Base-by-base conservation (phyloP, 2,329 filamentous ascomycete species). In the Thelonectria blattea region DNA sequence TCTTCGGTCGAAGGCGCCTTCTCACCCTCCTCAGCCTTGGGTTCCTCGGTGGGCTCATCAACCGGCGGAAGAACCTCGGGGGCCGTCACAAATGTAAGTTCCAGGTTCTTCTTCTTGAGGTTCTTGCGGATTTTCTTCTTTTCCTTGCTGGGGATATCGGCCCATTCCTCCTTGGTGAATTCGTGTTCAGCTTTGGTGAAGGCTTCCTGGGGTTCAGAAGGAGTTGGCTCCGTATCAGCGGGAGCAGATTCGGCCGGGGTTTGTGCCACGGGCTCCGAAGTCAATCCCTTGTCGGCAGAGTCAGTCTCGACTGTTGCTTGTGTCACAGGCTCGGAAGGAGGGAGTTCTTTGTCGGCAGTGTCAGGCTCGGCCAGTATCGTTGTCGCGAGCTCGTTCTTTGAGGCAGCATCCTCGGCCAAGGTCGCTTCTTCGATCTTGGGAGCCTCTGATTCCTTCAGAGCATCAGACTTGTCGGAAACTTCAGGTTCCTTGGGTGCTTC, bases 51-150 rank as follows among this genome's bases (percentile, higher is more conserved):
- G 2, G 45, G 1, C 15, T 27, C 18, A 9, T 12, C 60, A 37
- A 34, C n/a, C 5, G 32, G 22, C 7, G 45, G 14, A 8, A 56
- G 17, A 24, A 37, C 12, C 14, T 56, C 47, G 22, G 50, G 43
- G 10, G 53, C 27, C 8, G 27, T 24, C 9, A 39, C 39, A n/a
- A 39, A 14, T n/a, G 20, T 14, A 17, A 47, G 3, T 47, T 47
- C 45, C 14, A 47, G 8, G 22, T 63, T 65, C 63, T 61, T 64
- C 52, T 69, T 70, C 56, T 58, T 67, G 7, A 70, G 66, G 24
- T 63, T 66, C 45, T 67, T 70, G 34, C 55, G 68, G 52, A 70
- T 65, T 48, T 65, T 64, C 63, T 69, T 70, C 47, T 58, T 70
- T 3, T 70, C 68, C 56, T 69, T 70, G 30, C 43, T 50, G 17